These are phyloP conservation scores for Penicillium macrosclerotiorum DNA, from an alignment of 495 filamentous ascomycete species.

Conservation along the genomic window DNA sequence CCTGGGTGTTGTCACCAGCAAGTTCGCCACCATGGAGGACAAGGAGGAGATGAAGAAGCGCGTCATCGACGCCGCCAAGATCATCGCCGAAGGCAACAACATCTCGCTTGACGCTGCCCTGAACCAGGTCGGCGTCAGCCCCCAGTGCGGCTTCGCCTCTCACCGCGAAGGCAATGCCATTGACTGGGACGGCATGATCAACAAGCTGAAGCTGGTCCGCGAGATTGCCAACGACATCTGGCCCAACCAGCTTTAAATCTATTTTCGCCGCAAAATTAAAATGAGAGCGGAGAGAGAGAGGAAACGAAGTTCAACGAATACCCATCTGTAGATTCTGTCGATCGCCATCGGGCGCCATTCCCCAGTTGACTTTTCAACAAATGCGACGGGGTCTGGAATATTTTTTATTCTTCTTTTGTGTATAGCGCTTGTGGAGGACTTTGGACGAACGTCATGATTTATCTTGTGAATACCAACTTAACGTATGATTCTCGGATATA, in stretches of 20 bases:
- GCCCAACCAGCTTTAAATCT: constrained; percentile 55
- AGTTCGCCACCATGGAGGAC: constrained; percentile 70
- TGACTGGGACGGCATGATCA: constrained; percentile 64
- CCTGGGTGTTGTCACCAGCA: constrained; percentile 70
- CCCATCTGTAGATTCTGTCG: constrained; percentile 15
- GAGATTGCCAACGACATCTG: constrained; percentile 71
- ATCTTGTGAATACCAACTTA: constrained; percentile 17
- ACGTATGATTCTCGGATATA: constrained; percentile 20
- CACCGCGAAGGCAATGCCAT: constrained; percentile 68
- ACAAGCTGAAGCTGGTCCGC: constrained; percentile 65
- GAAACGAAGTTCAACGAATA: constrained; percentile 13
- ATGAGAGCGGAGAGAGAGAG: background rate
- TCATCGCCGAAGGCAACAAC: constrained; percentile 67
- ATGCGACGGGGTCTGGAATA: constrained; percentile 9
- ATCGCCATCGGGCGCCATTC: constrained; percentile 5
- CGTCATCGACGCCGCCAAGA: constrained; percentile 64
- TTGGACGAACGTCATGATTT: constrained; percentile 16
- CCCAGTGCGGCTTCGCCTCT: constrained; percentile 79
- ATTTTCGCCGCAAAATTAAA: background rate
- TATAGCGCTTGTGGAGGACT: constrained; percentile 8
- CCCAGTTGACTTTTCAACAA: constrained; percentile 19
- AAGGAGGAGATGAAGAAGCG: constrained; percentile 69
- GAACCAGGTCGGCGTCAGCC: constrained; percentile 66
- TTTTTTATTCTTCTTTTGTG: constrained; percentile 10
- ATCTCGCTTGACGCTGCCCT: constrained; percentile 63